Base-by-base conservation (phyloP, 345 rosid species). In the Eucalyptus curtisii region DNA sequence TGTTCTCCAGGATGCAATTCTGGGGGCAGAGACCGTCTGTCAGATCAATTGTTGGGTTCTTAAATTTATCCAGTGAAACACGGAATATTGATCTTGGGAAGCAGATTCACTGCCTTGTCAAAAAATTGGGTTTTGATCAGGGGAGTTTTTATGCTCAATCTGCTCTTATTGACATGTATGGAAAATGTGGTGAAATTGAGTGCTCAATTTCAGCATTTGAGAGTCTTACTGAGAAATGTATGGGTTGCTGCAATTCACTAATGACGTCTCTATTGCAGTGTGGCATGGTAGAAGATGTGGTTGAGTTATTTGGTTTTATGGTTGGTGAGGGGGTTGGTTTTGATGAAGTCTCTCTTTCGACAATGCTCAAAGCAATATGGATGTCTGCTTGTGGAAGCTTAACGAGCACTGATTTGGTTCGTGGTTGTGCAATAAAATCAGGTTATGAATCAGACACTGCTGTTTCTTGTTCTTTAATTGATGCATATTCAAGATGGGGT, bases 301-400 rank as follows among this genome's bases (percentile, higher is more conserved):
- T 93, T 15, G 96, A 96, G 93, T 91, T 96, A 94, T 95, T 96
- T 92, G 91, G 94, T 91, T 90, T 93, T 88, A 95, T 97, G 99
- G 91, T 95, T 88, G 95, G 93, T 85, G 96, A 95, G 92, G 94
- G n/a, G 91, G 88, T 93, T 88, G 97, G 96, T 87, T 87, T 93
- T 19, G 95, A 96, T 48, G 97, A 93, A 92, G 95, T 96, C 49
- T 92, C 96, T 86, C 88, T 96, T 80, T 95, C 96, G 37, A 91
- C 94, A 4, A 90, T 93, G 14, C 91, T 97, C 64, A 96, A 95
- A 92, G 98, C 97, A 86, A 89, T 96, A 88, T 92, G 94, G 7
- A 88, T 88, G 76, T 93, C 96, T 86, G 59, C 87, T 89, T 92
- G 88, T 13, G 91, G 87, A 49, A 92, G 90, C 89, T 92, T 94